phyloP scores from a whole-genome alignment of 208 protist species.

The Endotrypanum monterogeii region DNA sequence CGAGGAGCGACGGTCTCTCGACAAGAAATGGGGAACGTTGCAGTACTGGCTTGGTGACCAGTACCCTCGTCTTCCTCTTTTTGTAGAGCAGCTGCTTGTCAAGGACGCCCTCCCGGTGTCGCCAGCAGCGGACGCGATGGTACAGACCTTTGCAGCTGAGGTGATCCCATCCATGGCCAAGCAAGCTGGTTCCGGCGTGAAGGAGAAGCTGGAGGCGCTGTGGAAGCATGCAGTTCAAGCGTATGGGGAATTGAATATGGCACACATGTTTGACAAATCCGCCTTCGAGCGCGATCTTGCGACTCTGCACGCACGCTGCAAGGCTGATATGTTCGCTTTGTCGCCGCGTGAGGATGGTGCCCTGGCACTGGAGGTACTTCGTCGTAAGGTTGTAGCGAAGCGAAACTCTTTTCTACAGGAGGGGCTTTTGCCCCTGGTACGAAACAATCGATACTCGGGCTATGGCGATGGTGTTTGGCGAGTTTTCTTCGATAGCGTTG shows the following conservation, averaged over 20 bases:
- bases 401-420: conserved; percentile 67
- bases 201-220: conserved; percentile 28
- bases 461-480: conserved; percentile 74
- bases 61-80: conserved; percentile 62
- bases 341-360: conserved; percentile 35
- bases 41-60: conserved; percentile 73
- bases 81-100: conserved; percentile 51
- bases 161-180: conserved; percentile 45
- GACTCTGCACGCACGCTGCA: conserved; percentile 27
- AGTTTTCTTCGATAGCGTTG: conserved; percentile 62
- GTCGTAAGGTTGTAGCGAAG: conserved; percentile 54
- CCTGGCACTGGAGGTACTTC: conserved; percentile 79
- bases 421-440: conserved; percentile 47
- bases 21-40: conserved; percentile 53
- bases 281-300: conserved; percentile 53
- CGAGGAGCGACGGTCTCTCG: conserved; percentile 49
- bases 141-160: conserved; percentile 53
- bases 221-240: conserved; percentile 47
- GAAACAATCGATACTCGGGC: conserved; percentile 53
- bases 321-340: conserved; percentile 25
- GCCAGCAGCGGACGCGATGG: conserved; percentile 49
- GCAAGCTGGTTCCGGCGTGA: conserved; percentile 8
- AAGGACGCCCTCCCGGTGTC: conserved; percentile 57
- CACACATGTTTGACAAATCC: conserved; percentile 54
- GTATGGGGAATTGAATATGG: conserved; percentile 31